Base-by-base conservation (phyloP, 805 yeast species). In the Yarrowia deformans region DNA sequence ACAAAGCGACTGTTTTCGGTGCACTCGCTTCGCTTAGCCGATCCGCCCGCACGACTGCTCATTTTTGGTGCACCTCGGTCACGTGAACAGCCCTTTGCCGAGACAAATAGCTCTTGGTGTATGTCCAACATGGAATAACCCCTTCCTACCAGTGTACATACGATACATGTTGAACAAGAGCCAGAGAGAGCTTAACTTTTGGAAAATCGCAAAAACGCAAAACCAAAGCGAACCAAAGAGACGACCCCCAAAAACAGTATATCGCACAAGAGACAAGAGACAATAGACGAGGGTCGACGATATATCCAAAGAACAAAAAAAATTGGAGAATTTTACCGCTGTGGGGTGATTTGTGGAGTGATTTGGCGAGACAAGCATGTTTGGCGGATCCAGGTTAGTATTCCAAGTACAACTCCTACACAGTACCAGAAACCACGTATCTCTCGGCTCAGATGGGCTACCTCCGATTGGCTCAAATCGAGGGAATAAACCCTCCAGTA, bases 401-500 rank as follows among this genome's bases (percentile, higher is more conserved):
- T n/a, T n/a, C n/a, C n/a, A n/a, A n/a, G n/a, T n/a, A n/a, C n/a
- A n/a, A n/a, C n/a, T n/a, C n/a, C n/a, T n/a, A n/a, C n/a, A n/a
- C n/a, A n/a, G n/a, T 3, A 7, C 12, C n/a, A n/a, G n/a, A n/a
- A n/a, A 13, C 18, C 55, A 46, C 14, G 8, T 49, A 49, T 32
- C 39, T 49, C 55, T 35, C 63, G 63, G 63, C 49, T 6, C 49
- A 16, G 49, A n/a, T 56, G 4, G 13, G 1, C 23, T 16, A 1
- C 39, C 49, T 40, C 66, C 66, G 66, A 45, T 60, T 60, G 66
- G 66, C 64, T 60, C 52, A 60, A 35, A 43, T 60, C n/a, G 66
- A 60, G 52, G 66, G 66, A 60, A 60, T 60, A 45, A 60, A 60
- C 66, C 52, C 45, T 18, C 45, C 52, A 32, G 52, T 60, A 43